These are phyloP conservation scores for Cryptosporidium tyzzeri DNA, from an alignment of 169 alveolate species.

Conservation along the genomic window DNA sequence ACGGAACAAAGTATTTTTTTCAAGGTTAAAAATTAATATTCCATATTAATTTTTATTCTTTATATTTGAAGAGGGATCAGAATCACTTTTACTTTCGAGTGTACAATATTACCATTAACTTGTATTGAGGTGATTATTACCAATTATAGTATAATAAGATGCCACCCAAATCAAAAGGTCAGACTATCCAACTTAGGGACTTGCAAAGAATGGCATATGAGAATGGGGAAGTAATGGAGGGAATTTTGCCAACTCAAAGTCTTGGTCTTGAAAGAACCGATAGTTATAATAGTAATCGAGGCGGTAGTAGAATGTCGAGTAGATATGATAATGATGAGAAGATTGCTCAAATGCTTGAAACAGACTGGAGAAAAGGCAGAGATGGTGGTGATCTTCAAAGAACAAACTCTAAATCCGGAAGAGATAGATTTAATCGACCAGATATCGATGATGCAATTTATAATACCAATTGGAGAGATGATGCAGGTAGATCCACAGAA, in stretches of 20 bases:
- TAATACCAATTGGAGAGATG: slow-evolving; percentile 66
- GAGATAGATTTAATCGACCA: slow-evolving; percentile 14
- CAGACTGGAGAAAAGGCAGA: slow-evolving; percentile 67
- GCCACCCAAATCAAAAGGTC: slow-evolving; percentile 75
- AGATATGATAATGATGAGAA: slow-evolving; percentile 29
- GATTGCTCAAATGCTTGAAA: slow-evolving; percentile 15
- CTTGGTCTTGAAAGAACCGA: slow-evolving; percentile 62
- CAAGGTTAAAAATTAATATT: slow-evolving; percentile 2
- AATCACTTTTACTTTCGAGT: background rate
- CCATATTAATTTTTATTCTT: slow-evolving; percentile 1
- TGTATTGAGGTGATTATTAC: background rate
- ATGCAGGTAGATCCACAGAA: slow-evolving; percentile 40
- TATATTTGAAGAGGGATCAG: background rate
- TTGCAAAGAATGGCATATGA: slow-evolving; percentile 72
- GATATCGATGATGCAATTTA: slow-evolving; percentile 38
- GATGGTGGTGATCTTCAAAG: slow-evolving; percentile 30
- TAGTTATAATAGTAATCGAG: slow-evolving; percentile 2
- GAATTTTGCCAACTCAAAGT: slow-evolving; percentile 62
- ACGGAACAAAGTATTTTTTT: background rate
- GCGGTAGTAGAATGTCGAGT: slow-evolving; percentile 8
- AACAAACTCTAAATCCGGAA: background rate
- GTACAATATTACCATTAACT: background rate
- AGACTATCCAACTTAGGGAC: slow-evolving; percentile 69
- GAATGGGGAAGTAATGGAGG: slow-evolving; percentile 54
- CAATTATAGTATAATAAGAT: background rate